These are phyloP conservation scores for Rhizopogon vulgaris DNA, from an alignment of 768 basidiomycete species.

Conservation along the genomic window DNA sequence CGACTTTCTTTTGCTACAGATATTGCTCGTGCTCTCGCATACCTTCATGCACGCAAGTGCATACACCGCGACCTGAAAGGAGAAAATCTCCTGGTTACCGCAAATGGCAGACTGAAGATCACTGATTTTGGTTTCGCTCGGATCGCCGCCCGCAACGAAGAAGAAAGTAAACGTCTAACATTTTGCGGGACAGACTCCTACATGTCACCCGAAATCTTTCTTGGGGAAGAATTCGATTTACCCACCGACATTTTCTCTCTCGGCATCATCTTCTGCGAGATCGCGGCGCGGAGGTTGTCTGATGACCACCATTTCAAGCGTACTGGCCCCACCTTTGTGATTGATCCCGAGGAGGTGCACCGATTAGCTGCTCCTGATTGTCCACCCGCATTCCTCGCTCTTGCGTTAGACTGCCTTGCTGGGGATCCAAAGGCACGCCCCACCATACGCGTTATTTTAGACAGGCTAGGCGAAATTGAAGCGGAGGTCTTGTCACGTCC, in stretches of 20 bases:
- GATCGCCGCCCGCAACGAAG: slow-evolving; percentile 87
- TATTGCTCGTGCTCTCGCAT: slow-evolving; percentile 91
- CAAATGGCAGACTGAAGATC: slow-evolving; percentile 92
- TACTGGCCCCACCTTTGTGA: slow-evolving; percentile 67
- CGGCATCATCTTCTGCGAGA: slow-evolving; percentile 91
- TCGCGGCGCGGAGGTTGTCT: slow-evolving; percentile 77
- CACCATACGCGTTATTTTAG: slow-evolving; percentile 72
- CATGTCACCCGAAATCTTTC: slow-evolving; percentile 94
- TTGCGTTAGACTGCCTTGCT: slow-evolving; percentile 73
- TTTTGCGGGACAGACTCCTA: slow-evolving; percentile 91
- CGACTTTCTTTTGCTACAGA: slow-evolving; percentile 94
- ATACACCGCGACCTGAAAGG: slow-evolving; percentile 93
- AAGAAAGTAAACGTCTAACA: slow-evolving; percentile 80
- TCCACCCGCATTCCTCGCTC: slow-evolving; percentile 68
- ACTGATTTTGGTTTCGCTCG: slow-evolving; percentile 99
- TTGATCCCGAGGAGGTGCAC: slow-evolving; percentile 71
- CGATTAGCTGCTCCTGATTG: slow-evolving; percentile 64
- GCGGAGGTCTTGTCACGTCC: slow-evolving; percentile 69
- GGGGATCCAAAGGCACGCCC: slow-evolving; percentile 66
- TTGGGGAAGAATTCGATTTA: slow-evolving; percentile 88
- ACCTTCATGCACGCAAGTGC: slow-evolving; percentile 90
- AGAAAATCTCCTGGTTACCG: slow-evolving; percentile 92
- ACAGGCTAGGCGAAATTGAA: slow-evolving; percentile 74
- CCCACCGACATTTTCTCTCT: slow-evolving; percentile 94
- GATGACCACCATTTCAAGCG: slow-evolving; percentile 78